Base-by-base conservation (phyloP, 1,284 basidiomycete genomes). In the Cystobasidiaceae sp. region DNA sequence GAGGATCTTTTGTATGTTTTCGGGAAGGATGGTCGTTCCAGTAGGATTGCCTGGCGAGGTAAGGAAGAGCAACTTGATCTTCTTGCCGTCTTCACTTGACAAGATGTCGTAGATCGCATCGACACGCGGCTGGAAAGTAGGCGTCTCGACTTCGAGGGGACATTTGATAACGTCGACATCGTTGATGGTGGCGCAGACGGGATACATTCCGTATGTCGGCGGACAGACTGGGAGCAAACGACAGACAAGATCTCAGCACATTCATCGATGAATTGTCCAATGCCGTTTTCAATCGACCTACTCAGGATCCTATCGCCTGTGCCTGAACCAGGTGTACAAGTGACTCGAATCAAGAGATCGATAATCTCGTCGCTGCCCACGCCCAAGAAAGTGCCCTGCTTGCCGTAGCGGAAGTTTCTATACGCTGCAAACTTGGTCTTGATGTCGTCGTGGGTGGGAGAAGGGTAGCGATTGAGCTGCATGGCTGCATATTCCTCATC, bases 31-130 rank as follows among this genome's bases (percentile, higher is more conserved):
- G 28, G 88, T 78, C 0, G 93, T 97, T 15, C 93, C 93, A 0
- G 93, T 96, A 0, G 96, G 96, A 75, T 98, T 98, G 2, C 96
- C 96, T 0, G 94, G 96, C 1, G 93, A 97, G 79, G 93, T 97
- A 58, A 98, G 81, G 80, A 97, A 93, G 66, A 96, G 82, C 57
- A 98, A 82, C 75, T 97, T 97, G 78, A 97, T 89, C 2, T 70
- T 81, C 81, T 88, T 93, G 65, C 4, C 23, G 1, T 13, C 41
- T 15, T 4, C 43, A 57, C 60, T 68, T 66, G 13, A 58, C 28
- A 57, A 68, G 33, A 75, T 73, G 6, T 59, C 21, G 43, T 39
- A 50, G 41, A 74, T 67, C 60, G 71, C 25, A 28, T 86, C 83
- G n/a, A 93, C 81, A 46, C 83, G 80, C 8, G 93, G 74, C 68